A percentile compares a stretch with the other conserved stretches of the same genome.
Conservation (phyloP, 257 asterid species). For the Echium plantagineum region DNA sequence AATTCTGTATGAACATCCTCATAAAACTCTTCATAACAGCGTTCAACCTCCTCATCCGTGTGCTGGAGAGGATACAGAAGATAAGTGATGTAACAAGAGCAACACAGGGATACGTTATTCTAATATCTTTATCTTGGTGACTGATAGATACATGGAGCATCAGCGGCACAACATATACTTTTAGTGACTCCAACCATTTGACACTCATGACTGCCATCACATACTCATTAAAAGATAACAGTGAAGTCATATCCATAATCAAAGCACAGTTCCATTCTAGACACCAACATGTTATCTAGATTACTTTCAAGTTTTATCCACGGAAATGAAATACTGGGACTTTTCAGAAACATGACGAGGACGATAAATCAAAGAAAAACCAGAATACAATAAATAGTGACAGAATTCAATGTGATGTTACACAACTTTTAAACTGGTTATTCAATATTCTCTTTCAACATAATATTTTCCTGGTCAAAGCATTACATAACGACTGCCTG, state of each 20-base stretch:
- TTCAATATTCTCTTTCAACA: not conserved
- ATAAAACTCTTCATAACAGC: slow-evolving; percentile 80
- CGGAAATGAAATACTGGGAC: too few species aligned
- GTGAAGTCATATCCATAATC: not conserved
- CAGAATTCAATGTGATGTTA: not conserved
- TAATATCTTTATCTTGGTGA: not conserved
- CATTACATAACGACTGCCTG: not conserved
- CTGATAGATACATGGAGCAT: not conserved
- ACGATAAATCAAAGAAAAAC: not conserved
- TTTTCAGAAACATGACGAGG: too few species aligned
- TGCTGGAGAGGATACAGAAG: slow-evolving; percentile 34
- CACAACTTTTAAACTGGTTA: not conserved
- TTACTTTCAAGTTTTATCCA: too few species aligned
- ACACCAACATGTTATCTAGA: not conserved
- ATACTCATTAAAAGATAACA: not conserved
- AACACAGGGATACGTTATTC: not conserved
- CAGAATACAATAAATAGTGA: not conserved
- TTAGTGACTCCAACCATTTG: not conserved
- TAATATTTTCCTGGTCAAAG: not conserved
- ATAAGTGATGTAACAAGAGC: not conserved
- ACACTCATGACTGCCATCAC: not conserved
- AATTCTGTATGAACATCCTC: slow-evolving; percentile 98
- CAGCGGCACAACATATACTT: not conserved
- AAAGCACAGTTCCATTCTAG: not conserved
- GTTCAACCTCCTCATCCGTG: slow-evolving; percentile 88